A percentile compares a stretch with the other conserved stretches of the same genome.
Conservation (phyloP, 2,329 filamentous ascomycete genomes). For the Claviceps maximensis region DNA sequence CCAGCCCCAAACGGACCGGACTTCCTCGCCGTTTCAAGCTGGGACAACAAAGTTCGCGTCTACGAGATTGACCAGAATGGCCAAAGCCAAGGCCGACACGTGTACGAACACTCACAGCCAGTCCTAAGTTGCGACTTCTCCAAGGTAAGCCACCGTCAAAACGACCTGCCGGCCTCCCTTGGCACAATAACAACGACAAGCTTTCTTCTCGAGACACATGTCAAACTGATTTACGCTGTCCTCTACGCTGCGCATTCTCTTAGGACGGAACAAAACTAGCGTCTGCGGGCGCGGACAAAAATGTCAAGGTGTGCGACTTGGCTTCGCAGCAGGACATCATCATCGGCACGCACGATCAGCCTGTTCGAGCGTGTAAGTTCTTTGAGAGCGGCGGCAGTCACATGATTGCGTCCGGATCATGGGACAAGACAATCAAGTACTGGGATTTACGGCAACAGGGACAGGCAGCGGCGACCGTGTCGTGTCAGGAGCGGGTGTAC, state of each 20-base stretch:
- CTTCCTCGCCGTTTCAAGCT: conserved; percentile 79
- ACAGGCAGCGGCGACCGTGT: conserved; percentile 47
- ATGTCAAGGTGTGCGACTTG: conserved; percentile 78
- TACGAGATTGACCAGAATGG: conserved; percentile 77
- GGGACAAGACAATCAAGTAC: conserved; percentile 85
- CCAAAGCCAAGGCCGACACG: conserved; percentile 69
- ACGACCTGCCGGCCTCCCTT: neutral
- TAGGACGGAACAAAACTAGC: conserved; percentile 85
- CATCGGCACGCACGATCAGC: conserved; percentile 73
- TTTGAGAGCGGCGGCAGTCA: conserved; percentile 59
- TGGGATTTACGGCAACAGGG: conserved; percentile 62
- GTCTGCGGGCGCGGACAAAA: conserved; percentile 82
- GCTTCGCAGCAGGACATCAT: conserved; percentile 51
- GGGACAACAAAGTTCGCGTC: conserved; percentile 96
- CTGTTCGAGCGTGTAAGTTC: conserved; percentile 67
- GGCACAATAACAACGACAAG: neutral
- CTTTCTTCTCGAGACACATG: neutral
- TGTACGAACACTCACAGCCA: conserved; percentile 75
- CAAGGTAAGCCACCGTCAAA: conserved; percentile 45
- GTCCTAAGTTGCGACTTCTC: conserved; percentile 81
- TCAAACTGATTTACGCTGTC: neutral
- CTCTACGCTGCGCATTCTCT: neutral
- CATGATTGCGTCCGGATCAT: conserved; percentile 84
- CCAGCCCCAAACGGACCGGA: conserved; percentile 45
- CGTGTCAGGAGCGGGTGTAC: conserved; percentile 70